phyloP scores from a whole-genome alignment of 768 basidiomycete genomes.

The Rhodotorula taiwanensis region DNA sequence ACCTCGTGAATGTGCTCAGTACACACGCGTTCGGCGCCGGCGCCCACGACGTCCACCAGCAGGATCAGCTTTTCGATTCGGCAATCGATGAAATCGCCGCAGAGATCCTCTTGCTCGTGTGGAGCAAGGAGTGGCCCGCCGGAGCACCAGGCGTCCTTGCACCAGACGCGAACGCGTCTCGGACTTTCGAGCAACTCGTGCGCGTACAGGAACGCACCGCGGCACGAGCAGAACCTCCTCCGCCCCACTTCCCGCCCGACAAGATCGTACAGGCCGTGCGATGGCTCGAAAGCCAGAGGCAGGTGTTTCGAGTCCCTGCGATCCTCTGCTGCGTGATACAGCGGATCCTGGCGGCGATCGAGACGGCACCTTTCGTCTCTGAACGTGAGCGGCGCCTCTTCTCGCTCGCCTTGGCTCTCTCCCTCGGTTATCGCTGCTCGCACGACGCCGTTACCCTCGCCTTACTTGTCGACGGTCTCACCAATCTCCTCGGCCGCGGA shows the following conservation, averaged over 20 bases:
- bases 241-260: conserved; percentile 32
- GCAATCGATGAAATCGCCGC: conserved; percentile 23
- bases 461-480: conserved; percentile 60
- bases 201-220: neutral
- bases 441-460: conserved; percentile 58
- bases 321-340: conserved; percentile 68
- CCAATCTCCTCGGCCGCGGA: conserved; percentile 58
- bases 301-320: conserved; percentile 51
- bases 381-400: conserved; percentile 73
- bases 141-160: neutral
- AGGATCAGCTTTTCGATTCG: conserved; percentile 15
- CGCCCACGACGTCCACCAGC: conserved; percentile 17
- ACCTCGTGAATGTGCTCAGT: neutral
- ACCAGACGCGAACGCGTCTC: neutral
- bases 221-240: conserved; percentile 2
- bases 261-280: conserved; percentile 54
- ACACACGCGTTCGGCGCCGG: conserved; percentile 9
- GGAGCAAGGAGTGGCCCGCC: neutral
- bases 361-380: conserved; percentile 65
- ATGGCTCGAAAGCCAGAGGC: conserved; percentile 54
- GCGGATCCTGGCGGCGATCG: conserved; percentile 61
- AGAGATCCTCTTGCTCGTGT: conserved; percentile 4
- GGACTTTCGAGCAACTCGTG: conserved; percentile 7
- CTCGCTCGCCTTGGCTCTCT: conserved; percentile 65
- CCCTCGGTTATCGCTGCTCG: conserved; percentile 57